Percentiles rank a stretch among this genome's conserved stretches.
phyloP scores from a whole-genome alignment of 306 rosid species.

The Fagus crenata region DNA sequence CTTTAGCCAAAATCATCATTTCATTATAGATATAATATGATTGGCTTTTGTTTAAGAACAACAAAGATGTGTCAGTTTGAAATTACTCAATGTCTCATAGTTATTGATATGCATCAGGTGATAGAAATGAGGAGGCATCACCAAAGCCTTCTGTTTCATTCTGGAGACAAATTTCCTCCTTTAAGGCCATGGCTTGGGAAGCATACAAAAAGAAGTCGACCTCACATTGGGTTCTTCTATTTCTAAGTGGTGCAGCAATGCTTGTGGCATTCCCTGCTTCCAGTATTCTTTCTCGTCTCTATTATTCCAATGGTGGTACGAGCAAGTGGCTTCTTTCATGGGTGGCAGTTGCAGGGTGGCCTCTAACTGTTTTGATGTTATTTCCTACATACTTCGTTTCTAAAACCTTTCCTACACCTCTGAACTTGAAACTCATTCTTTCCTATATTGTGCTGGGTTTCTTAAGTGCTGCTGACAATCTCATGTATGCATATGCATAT shows the following conservation, averaged over 20 bases:
- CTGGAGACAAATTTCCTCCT: conserved; percentile 43
- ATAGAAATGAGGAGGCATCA: conserved; percentile 46
- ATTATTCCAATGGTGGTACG: conserved; percentile 69
- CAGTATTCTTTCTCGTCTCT: conserved; percentile 79
- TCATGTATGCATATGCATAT: conserved; percentile 93
- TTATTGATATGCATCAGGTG: conserved; percentile 31
- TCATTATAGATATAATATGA: background rate
- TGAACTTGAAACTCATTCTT: conserved; percentile 46
- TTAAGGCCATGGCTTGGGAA: conserved; percentile 32
- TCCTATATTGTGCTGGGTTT: conserved; percentile 66
- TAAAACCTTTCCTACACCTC: conserved; percentile 61
- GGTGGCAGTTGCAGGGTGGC: conserved; percentile 95
- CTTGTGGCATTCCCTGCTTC: conserved; percentile 91
- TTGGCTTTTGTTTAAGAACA: conserved; percentile 1
- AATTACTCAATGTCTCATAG: background rate
- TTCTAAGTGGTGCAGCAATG: conserved; percentile 71
- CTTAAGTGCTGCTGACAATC: conserved; percentile 85
- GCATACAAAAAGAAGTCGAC: conserved; percentile 64
- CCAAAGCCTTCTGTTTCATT: conserved; percentile 40
- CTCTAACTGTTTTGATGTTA: conserved; percentile 64
- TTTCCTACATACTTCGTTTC: conserved; percentile 56
- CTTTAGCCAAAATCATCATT: background rate
- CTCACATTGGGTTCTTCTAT: conserved; percentile 73
- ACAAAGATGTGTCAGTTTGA: background rate
- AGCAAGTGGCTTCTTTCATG: conserved; percentile 98